Evolutionary conservation across 164 flowering plant genomes (phyloP), one percentile per base, ranked within the genome.

Genomic region (Brasenia schreberi): DNA sequence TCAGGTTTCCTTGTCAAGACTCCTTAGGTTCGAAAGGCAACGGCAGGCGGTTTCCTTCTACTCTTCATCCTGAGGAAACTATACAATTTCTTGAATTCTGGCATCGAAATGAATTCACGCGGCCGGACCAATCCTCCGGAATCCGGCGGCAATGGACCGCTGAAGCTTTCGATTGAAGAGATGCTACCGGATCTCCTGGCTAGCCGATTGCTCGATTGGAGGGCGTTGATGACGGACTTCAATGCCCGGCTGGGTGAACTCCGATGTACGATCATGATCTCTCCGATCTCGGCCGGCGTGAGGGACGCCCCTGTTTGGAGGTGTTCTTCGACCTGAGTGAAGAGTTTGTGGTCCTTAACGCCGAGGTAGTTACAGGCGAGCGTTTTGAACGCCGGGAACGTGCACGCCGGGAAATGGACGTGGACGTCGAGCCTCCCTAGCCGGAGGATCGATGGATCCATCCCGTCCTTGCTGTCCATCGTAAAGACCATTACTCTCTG

Each of bases 351-450:
- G 33, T 89, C 98, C 68, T 85, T 92, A 14, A 89, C 56, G n/a
- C 96, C 98, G 58, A 92, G 72, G 69, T 89, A 84, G 66, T 78
- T 89, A 19, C 23, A 78, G 0, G 98, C 92, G 10, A 92, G 67
- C 1, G 73, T 77, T 67, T 86, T 89, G 68, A 92, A 92, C 0
- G 84, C 80, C 0, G 81, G 64, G 71, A 86, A 92, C 74, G 89
- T 90, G 61, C 96, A 92, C 1, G 76, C 64, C 1, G 95, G 92
- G 66, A 92, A 87, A 14, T 86, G 75, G 10, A 92, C 69, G 58
- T 88, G 97, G 12, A 86, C 96, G 64, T 93, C 98, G 42, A 93
- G 75, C 53, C 98, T 68, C 1, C 98, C 98, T 0, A 96, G 98
- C 64, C 98, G 71, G 12, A 87, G 59, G 14, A 86, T 76, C 19